Percentiles rank a stretch among this genome's conserved stretches.
Conservation (phyloP, 2,329 filamentous ascomycete species). For the Falciphora oryzae region DNA sequence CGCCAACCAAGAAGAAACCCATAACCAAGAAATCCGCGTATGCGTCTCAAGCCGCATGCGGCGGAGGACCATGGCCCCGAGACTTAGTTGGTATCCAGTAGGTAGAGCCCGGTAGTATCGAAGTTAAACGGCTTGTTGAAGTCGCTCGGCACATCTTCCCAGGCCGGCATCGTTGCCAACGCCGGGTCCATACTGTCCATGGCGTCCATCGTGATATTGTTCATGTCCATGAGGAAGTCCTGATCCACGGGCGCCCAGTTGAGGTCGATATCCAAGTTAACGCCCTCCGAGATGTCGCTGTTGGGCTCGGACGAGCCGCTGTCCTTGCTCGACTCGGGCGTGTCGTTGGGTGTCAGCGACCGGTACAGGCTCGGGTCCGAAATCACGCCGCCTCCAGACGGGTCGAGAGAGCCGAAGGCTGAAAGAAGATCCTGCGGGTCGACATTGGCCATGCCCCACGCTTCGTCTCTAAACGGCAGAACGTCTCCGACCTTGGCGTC, state of each 20-base stretch:
- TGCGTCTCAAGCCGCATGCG: neutral
- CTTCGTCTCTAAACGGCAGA: slow-evolving; percentile 19
- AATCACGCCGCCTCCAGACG: slow-evolving; percentile 39
- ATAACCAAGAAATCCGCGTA: neutral
- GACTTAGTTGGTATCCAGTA: slow-evolving; percentile 25
- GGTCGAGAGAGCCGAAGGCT: slow-evolving; percentile 34
- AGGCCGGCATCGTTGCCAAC: slow-evolving; percentile 17
- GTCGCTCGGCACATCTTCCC: slow-evolving; percentile 46
- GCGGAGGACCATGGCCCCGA: neutral
- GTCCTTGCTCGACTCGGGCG: slow-evolving; percentile 59
- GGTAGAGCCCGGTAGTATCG: slow-evolving; percentile 35
- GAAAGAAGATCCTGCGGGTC: slow-evolving; percentile 47
- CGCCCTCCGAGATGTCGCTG: slow-evolving; percentile 54
- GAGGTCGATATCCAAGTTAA: slow-evolving; percentile 46
- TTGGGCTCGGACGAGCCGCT: slow-evolving; percentile 53
- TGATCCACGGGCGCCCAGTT: slow-evolving; percentile 45
- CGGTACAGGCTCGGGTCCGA: slow-evolving; percentile 49
- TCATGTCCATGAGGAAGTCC: slow-evolving; percentile 38
- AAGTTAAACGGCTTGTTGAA: slow-evolving; percentile 49
- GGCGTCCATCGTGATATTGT: slow-evolving; percentile 27
- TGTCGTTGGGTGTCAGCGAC: slow-evolving; percentile 55
- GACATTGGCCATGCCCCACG: slow-evolving; percentile 37
- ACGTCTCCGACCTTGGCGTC: slow-evolving; percentile 20
- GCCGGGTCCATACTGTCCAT: slow-evolving; percentile 16
- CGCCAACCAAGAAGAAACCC: neutral